These are phyloP conservation scores for Lachnellula willkommii DNA, from an alignment of 2,329 filamentous ascomycete genomes.

Conservation along the genomic window DNA sequence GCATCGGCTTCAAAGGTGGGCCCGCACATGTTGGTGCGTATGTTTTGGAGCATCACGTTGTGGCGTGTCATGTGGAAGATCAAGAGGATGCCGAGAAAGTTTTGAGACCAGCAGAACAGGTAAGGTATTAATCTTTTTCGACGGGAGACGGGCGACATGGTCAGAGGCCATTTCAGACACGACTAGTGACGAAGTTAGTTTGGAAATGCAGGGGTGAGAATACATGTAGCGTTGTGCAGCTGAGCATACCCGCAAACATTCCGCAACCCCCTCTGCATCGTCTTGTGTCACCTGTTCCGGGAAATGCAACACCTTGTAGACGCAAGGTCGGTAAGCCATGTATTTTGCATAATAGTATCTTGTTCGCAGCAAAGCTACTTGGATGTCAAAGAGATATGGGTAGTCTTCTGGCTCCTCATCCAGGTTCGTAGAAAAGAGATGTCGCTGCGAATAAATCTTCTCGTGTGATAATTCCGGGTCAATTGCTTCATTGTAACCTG, in stretches of 20 bases:
- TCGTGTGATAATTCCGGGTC: constrained; percentile 19
- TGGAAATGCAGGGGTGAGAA: neutral
- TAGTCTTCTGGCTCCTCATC: constrained; percentile 41
- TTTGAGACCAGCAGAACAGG: constrained; percentile 58
- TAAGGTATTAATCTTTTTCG: constrained; percentile 55
- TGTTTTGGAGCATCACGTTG: constrained; percentile 44
- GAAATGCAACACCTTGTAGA: constrained; percentile 56
- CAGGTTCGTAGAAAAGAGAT: constrained; percentile 45
- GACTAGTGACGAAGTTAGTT: constrained; percentile 31
- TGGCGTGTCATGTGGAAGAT: constrained; percentile 50
- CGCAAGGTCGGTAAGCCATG: constrained; percentile 51
- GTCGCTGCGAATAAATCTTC: constrained; percentile 23
- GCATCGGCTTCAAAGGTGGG: constrained; percentile 46
- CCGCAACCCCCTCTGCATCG: constrained; percentile 49
- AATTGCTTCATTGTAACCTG: constrained; percentile 21
- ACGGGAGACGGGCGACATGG: constrained; percentile 50
- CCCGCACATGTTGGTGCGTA: constrained; percentile 45
- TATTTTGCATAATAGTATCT: constrained; percentile 56
- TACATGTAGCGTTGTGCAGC: too few relatives aligned
- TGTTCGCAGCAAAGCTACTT: constrained; percentile 51
- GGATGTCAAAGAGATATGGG: constrained; percentile 49
- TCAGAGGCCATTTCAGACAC: constrained; percentile 55
- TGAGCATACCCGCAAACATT: constrained; percentile 42
- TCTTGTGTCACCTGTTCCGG: constrained; percentile 48
- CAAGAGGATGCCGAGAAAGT: constrained; percentile 53